Conservation (phyloP, 73 alveolate species). For the Paramecium primaurelia region DNA sequence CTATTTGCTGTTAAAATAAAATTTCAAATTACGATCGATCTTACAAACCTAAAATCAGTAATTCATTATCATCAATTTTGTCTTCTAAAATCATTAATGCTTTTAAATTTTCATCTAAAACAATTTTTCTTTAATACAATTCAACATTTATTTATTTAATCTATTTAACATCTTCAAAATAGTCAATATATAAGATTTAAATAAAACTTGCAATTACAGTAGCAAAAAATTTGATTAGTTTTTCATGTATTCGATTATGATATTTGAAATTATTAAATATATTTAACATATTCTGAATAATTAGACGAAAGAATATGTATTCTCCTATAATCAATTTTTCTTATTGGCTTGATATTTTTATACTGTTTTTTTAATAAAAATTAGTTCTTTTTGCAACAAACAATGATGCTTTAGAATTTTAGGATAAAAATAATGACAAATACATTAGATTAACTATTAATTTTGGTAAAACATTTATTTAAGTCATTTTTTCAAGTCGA, state of each 20-base stretch:
- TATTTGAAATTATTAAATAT: not conserved
- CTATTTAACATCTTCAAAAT: not conserved
- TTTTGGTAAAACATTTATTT: not conserved
- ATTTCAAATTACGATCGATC: not conserved
- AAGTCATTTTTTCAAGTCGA: not conserved
- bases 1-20: not conserved
- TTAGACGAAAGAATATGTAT: not conserved
- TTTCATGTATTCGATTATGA: not conserved
- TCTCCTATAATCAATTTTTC: not conserved
- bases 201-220: not conserved
- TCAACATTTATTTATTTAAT: not conserved
- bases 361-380: not conserved
- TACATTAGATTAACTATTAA: not conserved
- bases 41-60: not conserved
- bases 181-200: not conserved
- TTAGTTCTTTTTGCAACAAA: not conserved
- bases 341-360: not conserved
- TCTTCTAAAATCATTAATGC: not conserved
- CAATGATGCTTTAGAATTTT: not conserved
- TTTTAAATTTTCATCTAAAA: not conserved
- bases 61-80: not conserved
- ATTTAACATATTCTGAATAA: not conserved
- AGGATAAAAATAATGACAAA: not conserved
- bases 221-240: not conserved
- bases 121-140: not conserved